Evolutionary conservation across 2,329 filamentous ascomycete species (phyloP), one percentile per base, ranked within the genome.

Genomic region (Fusarium bactridioides): DNA sequence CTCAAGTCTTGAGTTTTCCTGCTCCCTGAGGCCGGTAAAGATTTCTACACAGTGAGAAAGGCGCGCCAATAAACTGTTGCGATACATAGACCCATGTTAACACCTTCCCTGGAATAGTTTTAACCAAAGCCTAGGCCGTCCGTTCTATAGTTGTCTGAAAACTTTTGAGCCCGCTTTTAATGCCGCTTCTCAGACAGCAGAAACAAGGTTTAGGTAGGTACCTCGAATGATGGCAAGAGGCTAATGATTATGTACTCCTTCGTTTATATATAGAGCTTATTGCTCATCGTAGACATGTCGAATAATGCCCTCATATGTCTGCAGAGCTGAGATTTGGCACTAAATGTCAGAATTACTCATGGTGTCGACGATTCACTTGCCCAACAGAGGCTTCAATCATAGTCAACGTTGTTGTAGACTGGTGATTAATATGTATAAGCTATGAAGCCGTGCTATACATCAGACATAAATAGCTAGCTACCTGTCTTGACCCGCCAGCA

Each of bases 341-440:
- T 11, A 5, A 11, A 9, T 3, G 1, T 11, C 0, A 7, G 4
- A 4, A 4, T 16, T 8, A 11, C 4, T 29, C 3, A 21, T 29
- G 4, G 21, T 29, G 19, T 16, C 13, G 3, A 11, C 2, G 6
- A 3, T 4, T 27, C 4, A 13, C 11, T 45, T 27, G 18, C 9
- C 4, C 0, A 9, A 13, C 3, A 45, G 11, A 7, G 4, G 7
- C 18, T 45, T 21, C 1, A 19, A 7, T 10, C 0, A 13, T 12
- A 7, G 5, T 10, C 16, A 8, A 47, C 1, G 21, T 21, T 21
- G 9, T 10, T 21, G 7, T 11, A 29, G 25, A 11, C 4, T 16
- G 16, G 13, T 29, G 7, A n/a, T 6, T 3, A 3, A n/a, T 29
- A 33, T 33, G 7, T 18, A 9, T 31, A 7, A 0, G 3, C 0